Percentiles rank a stretch among this genome's conserved stretches.
phyloP scores from a whole-genome alignment of 2,329 filamentous ascomycete genomes.

The Sporothrix variecibatus region DNA sequence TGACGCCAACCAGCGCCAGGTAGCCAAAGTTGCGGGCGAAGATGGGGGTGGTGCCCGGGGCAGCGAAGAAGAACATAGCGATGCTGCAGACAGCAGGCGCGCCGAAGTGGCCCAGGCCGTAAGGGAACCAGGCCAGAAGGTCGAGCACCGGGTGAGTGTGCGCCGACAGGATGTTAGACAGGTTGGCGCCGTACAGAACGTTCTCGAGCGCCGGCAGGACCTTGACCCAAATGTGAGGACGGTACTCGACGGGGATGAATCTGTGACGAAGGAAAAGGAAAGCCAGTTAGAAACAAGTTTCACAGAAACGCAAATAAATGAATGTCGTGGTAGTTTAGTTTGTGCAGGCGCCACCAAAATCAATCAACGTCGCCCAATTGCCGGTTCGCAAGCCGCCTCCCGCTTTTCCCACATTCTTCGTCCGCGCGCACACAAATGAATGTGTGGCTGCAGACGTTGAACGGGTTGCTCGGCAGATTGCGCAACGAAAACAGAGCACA shows the following conservation, averaged over 20 bases:
- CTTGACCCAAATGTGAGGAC: constrained; percentile 92
- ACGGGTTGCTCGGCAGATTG: constrained; percentile 15
- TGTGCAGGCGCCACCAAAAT: neutral
- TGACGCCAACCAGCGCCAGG: constrained; percentile 85
- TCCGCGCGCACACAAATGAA: neutral
- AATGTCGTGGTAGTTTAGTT: neutral
- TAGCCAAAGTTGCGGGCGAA: constrained; percentile 89
- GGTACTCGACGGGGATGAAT: constrained; percentile 85
- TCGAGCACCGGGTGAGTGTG: constrained; percentile 84
- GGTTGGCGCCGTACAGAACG: constrained; percentile 91
- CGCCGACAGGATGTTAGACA: constrained; percentile 92
- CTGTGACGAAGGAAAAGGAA: constrained; percentile 47
- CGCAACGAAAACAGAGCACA: neutral
- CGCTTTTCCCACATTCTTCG: constrained; percentile 1
- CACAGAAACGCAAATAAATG: neutral
- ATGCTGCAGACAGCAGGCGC: constrained; percentile 77
- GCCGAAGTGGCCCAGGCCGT: constrained; percentile 87
- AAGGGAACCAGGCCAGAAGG: constrained; percentile 88
- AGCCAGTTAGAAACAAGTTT: neutral
- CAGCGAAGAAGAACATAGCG: constrained; percentile 84
- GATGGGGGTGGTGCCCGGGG: constrained; percentile 79
- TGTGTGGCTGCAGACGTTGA: neutral
- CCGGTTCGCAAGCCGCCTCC: neutral
- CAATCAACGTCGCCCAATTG: neutral
- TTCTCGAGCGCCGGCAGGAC: constrained; percentile 94